phyloP scores from a whole-genome alignment of 495 filamentous ascomycete genomes.

The Annulohypoxylon moriforme region DNA sequence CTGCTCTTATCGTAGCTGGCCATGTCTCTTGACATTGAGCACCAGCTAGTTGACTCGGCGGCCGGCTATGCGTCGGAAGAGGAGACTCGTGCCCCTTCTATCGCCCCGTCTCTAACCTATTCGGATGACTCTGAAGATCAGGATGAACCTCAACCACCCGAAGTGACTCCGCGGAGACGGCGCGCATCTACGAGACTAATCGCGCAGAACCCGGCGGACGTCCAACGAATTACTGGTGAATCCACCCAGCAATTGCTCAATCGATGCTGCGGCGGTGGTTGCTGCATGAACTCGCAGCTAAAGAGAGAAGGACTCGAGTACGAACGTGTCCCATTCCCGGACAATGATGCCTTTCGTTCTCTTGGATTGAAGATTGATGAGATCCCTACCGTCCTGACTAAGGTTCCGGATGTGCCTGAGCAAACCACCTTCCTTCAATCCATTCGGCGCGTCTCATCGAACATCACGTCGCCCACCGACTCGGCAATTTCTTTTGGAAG shows the following conservation, averaged over 20 bases:
- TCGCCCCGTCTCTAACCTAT: conserved; percentile 63
- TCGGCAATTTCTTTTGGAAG: conserved; percentile 48
- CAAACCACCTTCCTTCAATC: conserved; percentile 76
- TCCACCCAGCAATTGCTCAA: conserved; percentile 69
- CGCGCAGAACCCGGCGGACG: conserved; percentile 77
- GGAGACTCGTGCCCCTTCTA: conserved; percentile 49
- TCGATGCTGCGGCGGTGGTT: conserved; percentile 94
- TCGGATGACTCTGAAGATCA: conserved; percentile 61
- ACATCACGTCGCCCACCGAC: conserved; percentile 48
- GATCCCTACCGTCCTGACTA: conserved; percentile 77
- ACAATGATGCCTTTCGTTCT: conserved; percentile 85
- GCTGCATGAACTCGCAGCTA: conserved; percentile 77
- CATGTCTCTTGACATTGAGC: conserved; percentile 38
- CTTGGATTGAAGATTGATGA: conserved; percentile 79
- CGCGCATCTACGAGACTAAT: conserved; percentile 86
- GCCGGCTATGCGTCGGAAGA: conserved; percentile 53
- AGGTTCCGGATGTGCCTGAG: conserved; percentile 74
- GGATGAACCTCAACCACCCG: conserved; percentile 47
- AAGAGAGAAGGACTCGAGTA: conserved; percentile 64
- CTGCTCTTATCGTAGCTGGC: conserved; percentile 12
- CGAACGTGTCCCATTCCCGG: conserved; percentile 72
- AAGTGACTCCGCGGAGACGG: conserved; percentile 59
- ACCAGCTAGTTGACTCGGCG: conserved; percentile 35
- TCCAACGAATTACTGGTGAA: conserved; percentile 74
- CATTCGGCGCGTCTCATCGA: conserved; percentile 47